Evolutionary conservation across 2,329 filamentous ascomycete species (phyloP).

Genomic region (Ophiostoma sp.): DNA sequence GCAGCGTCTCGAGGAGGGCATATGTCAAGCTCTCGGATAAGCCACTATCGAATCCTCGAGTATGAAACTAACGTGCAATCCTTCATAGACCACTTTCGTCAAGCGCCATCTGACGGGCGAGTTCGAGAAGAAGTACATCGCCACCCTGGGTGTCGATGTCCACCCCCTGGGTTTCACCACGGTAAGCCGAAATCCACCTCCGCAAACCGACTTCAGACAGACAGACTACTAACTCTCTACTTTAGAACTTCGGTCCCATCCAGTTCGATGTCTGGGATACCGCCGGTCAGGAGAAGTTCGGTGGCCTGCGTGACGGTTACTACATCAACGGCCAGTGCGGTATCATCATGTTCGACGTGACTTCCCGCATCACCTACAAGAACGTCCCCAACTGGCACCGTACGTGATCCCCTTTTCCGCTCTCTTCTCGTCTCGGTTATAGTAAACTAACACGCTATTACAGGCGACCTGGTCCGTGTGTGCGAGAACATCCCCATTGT

Average conservation of each 20-base stretch:
- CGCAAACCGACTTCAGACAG: background rate
- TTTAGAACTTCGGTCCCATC: conserved; percentile 83
- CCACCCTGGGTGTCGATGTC: conserved; percentile 97
- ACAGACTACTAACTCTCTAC: conserved; percentile 28
- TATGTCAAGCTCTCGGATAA: background rate
- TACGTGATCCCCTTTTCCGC: background rate
- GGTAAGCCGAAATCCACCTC: conserved; percentile 53
- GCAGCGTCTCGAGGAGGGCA: background rate
- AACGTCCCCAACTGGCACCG: conserved; percentile 99
- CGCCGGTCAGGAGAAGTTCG: conserved; percentile 98
- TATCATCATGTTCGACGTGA: conserved; percentile 99
- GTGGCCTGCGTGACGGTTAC: conserved; percentile 98
- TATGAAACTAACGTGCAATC: background rate
- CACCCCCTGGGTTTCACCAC: conserved; percentile 97
- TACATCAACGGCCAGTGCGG: conserved; percentile 99
- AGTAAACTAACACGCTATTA: background rate
- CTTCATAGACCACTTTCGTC: conserved; percentile 88
- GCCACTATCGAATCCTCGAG: background rate
- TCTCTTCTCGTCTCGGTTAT: background rate
- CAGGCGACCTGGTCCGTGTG: conserved; percentile 83
- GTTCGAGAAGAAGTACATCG: conserved; percentile 99
- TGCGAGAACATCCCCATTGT: conserved; percentile 99
- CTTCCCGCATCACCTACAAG: conserved; percentile 99
- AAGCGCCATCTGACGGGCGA: conserved; percentile 99
- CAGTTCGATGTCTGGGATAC: conserved; percentile 99